Evolutionary conservation across 441 rosid genomes (phyloP), one percentile per base, ranked within the genome.

Genomic region (Breynia disticha): DNA sequence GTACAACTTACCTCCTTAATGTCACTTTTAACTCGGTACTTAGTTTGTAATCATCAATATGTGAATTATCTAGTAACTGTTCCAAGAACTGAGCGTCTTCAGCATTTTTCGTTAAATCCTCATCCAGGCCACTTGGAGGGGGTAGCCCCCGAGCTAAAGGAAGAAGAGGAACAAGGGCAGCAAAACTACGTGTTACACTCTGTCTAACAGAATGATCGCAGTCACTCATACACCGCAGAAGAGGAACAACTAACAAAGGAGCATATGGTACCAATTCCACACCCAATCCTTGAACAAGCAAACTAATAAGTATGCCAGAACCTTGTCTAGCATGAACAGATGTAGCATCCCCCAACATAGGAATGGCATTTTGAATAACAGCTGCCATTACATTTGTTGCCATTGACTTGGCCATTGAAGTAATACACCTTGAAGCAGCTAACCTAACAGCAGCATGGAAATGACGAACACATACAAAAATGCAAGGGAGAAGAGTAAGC

Each of bases 161-260:
- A 66, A 94, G 99, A 72, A 94, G 89, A 52, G 99, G 99, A 63
- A 90, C 99, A 67, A 94, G 84, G 59, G 99, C 94, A 62, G 97
- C 96, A 78, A 90, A 94, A 80, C 97, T 94, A 41, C 84, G 96
- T 46, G 97, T 94, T 59, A 94, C 99, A 52, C 96, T 83, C 72
- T 85, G 96, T 70, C 99, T 94, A 61, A 94, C 97, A 48, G 94
- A 87, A 64, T 76, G 72, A 75, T 94, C 96, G 62, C 81, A 80
- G 72, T 94, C 99, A 66, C 99, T 76, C 99, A 94, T 94, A 73
- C 99, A 94, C 72, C 89, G 78, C 49, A 94, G 82, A 70, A 94
- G 89, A 60, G 99, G 97, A 69, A 94, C 99, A 79, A 94, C 97
- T 72, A 94, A 73, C 73, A 87, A 71, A 62, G 97, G 85, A 65